phyloP scores from a whole-genome alignment of 208 protist species.

The Acanthamoeba healyi region DNA sequence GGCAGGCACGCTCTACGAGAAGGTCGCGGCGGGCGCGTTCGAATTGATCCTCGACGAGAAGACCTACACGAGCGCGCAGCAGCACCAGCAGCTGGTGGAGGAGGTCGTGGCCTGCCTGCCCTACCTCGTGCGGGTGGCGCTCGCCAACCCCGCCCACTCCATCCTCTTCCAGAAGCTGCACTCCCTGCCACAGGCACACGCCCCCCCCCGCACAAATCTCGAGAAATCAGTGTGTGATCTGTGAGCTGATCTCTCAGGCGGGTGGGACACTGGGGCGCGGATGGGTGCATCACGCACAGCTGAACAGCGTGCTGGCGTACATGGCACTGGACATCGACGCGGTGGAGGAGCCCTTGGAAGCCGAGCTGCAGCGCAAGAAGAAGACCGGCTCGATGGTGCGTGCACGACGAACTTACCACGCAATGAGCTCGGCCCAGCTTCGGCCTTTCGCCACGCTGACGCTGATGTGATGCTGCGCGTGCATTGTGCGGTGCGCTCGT shows the following conservation, averaged over 20 bases:
- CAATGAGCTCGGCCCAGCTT: too few relatives aligned
- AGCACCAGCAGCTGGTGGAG: neutral
- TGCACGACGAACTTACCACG: neutral
- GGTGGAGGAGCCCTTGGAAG: neutral
- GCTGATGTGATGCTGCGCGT: neutral
- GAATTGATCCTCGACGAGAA: neutral
- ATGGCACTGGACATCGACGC: constrained; percentile 5
- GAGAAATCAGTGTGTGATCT: too few relatives aligned
- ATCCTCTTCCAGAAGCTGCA: constrained; percentile 33
- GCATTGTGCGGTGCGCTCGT: neutral
- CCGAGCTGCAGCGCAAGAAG: constrained; percentile 34
- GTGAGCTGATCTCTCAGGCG: too few relatives aligned
- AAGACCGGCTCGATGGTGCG: neutral
- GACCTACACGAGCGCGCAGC: neutral
- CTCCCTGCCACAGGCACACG: neutral
- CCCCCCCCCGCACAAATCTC: too few relatives aligned
- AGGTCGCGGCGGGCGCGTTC: neutral
- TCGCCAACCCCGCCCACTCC: neutral
- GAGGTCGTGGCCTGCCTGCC: constrained; percentile 33
- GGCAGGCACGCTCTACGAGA: constrained; percentile 4
- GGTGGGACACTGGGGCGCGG: too few relatives aligned
- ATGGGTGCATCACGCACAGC: neutral
- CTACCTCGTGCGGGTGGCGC: constrained; percentile 33
- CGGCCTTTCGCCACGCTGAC: neutral
- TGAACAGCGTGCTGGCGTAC: constrained; percentile 36